Evolutionary conservation across 2,329 filamentous ascomycete species (phyloP).

Genomic region (Fusarium lyarnte): DNA sequence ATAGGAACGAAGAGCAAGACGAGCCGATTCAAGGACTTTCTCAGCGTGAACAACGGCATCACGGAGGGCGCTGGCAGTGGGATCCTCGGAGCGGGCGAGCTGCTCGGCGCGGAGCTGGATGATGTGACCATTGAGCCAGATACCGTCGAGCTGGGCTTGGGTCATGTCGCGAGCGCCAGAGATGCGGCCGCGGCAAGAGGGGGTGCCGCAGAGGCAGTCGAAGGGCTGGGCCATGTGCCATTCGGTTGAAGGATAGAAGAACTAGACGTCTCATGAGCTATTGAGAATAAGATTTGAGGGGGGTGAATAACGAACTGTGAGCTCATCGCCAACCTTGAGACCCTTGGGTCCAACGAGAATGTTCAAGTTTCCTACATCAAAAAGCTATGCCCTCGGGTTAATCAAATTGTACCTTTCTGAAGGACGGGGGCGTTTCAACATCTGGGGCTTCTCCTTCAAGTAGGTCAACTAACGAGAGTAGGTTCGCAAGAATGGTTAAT

Average conservation of each 20-base stretch:
- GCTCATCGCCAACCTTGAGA: conserved; percentile 64
- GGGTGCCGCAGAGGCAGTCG: conserved; percentile 68
- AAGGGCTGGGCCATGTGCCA: conserved; percentile 80
- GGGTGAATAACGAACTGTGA: conserved; percentile 56
- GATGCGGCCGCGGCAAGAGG: conserved; percentile 69
- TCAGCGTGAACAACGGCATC: conserved; percentile 58
- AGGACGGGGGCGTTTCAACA: neutral
- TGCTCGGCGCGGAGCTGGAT: conserved; percentile 61
- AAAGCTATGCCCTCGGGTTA: conserved; percentile 57
- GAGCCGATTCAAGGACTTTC: conserved; percentile 57
- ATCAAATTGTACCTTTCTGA: neutral
- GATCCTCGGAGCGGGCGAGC: conserved; percentile 44
- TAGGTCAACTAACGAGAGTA: conserved; percentile 62
- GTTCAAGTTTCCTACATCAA: conserved; percentile 66
- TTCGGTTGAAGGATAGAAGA: conserved; percentile 81
- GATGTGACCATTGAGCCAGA: conserved; percentile 72
- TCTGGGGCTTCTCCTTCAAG: conserved; percentile 20
- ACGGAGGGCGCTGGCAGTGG: conserved; percentile 54
- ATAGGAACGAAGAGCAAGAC: conserved; percentile 55
- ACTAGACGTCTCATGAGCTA: conserved; percentile 49
- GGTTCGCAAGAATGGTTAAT: conserved; percentile 76
- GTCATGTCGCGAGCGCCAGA: conserved; percentile 70
- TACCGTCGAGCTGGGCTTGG: conserved; percentile 61
- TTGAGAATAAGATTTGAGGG: neutral
- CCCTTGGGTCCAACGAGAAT: conserved; percentile 68